Conservation (phyloP, 139 green algal species). For the Deuterostichococcus epilithicus region DNA sequence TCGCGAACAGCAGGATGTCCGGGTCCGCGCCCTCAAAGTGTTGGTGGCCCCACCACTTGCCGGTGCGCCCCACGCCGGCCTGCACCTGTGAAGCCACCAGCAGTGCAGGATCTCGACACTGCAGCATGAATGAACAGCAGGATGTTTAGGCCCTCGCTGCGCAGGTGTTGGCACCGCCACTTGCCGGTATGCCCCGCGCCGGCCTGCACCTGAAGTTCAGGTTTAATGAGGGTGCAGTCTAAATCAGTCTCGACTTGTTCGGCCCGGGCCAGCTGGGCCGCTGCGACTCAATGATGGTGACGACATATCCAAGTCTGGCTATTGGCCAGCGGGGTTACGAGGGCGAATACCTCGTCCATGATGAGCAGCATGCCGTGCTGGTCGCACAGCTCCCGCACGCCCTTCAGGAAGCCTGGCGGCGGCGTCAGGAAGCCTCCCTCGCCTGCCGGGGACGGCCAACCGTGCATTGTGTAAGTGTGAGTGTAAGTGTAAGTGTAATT, state of each 20-base stretch:
- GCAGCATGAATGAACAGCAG: neutral
- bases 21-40: slow-evolving; percentile 43
- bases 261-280: no score
- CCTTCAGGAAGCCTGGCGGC: slow-evolving; percentile 63
- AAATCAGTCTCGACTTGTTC: no score
- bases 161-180: neutral
- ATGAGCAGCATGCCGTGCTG: slow-evolving; percentile 81
- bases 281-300: neutral
- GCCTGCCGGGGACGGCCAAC: no score
- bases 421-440: slow-evolving; percentile 84
- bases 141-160: neutral
- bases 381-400: slow-evolving; percentile 56
- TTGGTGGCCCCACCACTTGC: slow-evolving; percentile 79
- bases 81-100: slow-evolving; percentile 62
- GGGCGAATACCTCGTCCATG: slow-evolving; percentile 64
- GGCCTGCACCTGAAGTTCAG: neutral
- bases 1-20: slow-evolving; percentile 80
- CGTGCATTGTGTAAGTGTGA: no score
- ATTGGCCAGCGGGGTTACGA: neutral
- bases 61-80: slow-evolving; percentile 64
- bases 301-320: neutral
- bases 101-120: no score
- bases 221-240: no score
- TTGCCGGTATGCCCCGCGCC: neutral
- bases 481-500: neutral